A percentile compares a stretch with the other conserved stretches of the same genome.
Evolutionary conservation across 78 protist species (phyloP).

Genomic region (Dictyostelium brefeldianum): DNA sequence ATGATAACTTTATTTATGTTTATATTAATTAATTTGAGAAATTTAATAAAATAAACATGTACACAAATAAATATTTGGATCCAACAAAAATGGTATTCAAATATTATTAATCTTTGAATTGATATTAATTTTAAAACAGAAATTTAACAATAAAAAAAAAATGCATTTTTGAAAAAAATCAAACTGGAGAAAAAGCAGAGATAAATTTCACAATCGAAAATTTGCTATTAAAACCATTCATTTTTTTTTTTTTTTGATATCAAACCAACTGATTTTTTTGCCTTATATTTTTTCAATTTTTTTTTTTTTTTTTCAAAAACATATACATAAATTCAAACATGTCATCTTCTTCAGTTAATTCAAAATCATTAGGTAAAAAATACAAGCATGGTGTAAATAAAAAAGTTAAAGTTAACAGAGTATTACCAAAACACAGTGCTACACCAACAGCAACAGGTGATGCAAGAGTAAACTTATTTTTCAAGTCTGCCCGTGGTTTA

Average conservation of each 20-base stretch:
- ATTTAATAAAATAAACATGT: too few relatives aligned
- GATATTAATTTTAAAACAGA: too few relatives aligned
- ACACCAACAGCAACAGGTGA: constrained; percentile 34
- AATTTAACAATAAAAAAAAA: too few relatives aligned
- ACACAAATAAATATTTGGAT: too few relatives aligned
- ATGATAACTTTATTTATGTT: too few relatives aligned
- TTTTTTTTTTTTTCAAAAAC: background rate
- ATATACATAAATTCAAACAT: background rate
- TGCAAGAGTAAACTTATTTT: constrained; percentile 65
- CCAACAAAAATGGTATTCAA: too few relatives aligned
- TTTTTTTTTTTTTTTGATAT: background rate
- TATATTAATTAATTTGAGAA: too few relatives aligned
- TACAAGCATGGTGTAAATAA: constrained; percentile 4
- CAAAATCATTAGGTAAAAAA: constrained; percentile 1
- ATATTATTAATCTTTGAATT: too few relatives aligned
- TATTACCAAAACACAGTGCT: background rate
- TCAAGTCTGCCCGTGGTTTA: constrained; percentile 51
- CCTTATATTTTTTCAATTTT: too few relatives aligned
- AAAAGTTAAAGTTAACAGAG: background rate
- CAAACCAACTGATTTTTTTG: background rate
- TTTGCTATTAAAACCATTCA: background rate
- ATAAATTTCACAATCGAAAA: too few relatives aligned
- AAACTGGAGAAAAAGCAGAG: too few relatives aligned
- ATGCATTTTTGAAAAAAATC: too few relatives aligned
- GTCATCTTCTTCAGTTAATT: background rate